Evolutionary conservation across 441 rosid species (phyloP).

Genomic region (Aquilaria agallochum): DNA sequence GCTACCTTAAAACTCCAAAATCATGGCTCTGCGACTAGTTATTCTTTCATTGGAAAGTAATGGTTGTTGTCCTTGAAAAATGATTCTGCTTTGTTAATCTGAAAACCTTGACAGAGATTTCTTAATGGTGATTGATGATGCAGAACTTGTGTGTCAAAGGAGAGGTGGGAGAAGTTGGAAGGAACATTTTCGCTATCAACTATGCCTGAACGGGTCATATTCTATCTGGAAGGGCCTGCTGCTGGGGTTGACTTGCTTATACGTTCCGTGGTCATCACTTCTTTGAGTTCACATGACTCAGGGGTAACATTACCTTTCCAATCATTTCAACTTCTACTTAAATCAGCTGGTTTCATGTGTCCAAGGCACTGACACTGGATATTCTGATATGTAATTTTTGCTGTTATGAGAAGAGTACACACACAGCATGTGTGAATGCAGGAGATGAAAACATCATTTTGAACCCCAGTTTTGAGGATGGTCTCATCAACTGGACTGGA

Average conservation of each 20-base stretch:
- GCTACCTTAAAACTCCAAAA: slow-evolving; percentile 70
- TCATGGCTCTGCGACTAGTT: slow-evolving; percentile 42
- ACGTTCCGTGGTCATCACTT: slow-evolving; percentile 54
- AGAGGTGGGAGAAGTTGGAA: slow-evolving; percentile 65
- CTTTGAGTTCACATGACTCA: slow-evolving; percentile 26
- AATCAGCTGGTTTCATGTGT: too few relatives aligned
- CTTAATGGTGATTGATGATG: slow-evolving; percentile 7
- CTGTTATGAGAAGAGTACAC: slow-evolving; percentile 21
- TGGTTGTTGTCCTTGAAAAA: neutral
- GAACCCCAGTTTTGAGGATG: slow-evolving; percentile 79
- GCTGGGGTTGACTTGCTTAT: slow-evolving; percentile 80
- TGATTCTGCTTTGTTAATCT: too few relatives aligned
- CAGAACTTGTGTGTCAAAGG: slow-evolving; percentile 66
- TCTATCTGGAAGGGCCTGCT: slow-evolving; percentile 89
- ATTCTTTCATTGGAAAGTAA: slow-evolving; percentile 82
- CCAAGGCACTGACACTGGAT: neutral
- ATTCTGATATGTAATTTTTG: neutral
- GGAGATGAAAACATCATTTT: slow-evolving; percentile 58
- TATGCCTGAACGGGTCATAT: slow-evolving; percentile 56
- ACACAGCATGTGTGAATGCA: slow-evolving; percentile 17
- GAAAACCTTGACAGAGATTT: too few relatives aligned
- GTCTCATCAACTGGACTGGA: slow-evolving; percentile 83
- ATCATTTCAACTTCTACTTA: neutral
- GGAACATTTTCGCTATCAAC: slow-evolving; percentile 73
- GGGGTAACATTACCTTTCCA: slow-evolving; percentile 30